Evolutionary conservation across 768 basidiomycete species (phyloP), one percentile per base, ranked within the genome.

Genomic region (Termitomyces sp.): DNA sequence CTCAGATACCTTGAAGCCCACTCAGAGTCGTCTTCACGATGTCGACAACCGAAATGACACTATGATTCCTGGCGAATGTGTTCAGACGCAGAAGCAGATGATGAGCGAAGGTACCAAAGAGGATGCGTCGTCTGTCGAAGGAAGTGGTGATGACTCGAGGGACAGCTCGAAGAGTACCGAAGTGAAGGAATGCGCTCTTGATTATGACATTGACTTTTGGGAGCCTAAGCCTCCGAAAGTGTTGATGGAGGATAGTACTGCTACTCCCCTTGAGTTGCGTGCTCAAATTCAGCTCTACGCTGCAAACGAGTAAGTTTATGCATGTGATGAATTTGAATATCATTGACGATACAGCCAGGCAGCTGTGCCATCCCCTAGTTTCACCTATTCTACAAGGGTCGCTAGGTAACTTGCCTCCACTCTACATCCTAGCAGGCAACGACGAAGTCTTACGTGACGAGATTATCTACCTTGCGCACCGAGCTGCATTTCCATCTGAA

Each of bases 381-480:
- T 49, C 48, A 14, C 34, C 34, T 25, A 11, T 49, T 25, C 17
- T 49, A 37, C 48, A 35, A 34, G 9, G 48, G 8, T 49, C 48
- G 0, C 16, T 49, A 5, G 48, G 48, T 2, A 49, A 37, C 16
- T 49, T 49, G 34, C 48, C 87, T 1, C 90, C 90, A 8, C 68
- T 93, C 12, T 86, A 89, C 62, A 82, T 93, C 57, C 69, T 89
- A 25, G 82, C 82, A 2, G 89, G 90, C 0, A 81, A 91, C 59
- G 84, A 83, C 12, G 91, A 92, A 67, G 83, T 89, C 1, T 68
- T 92, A 35, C 71, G 89, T 19, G 91, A 94, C 66, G 90, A 92
- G 69, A 84, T 89, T 29, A 75, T 92, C 7, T 90, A 87, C 64
- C 62, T 86, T 59, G 90, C 91, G 0, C 91, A 93, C 68, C 87